Percentiles rank a stretch among this genome's conserved stretches.
Evolutionary conservation across 2,329 filamentous ascomycete species (phyloP).

Genomic region (Cladosporium cucumerinum): DNA sequence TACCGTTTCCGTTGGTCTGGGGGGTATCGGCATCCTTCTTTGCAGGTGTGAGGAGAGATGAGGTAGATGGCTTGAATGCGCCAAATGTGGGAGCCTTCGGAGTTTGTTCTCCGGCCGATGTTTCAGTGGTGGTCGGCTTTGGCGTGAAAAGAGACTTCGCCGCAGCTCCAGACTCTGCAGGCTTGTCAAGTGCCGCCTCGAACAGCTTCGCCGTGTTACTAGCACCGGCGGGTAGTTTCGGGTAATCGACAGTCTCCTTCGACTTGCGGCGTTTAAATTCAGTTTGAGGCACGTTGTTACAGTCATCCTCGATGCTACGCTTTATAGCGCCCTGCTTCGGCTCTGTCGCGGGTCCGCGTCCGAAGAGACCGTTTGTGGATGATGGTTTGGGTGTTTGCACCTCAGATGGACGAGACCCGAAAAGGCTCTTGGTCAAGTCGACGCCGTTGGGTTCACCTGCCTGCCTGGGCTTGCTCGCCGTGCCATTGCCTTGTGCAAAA

Average conservation of each 20-base stretch:
- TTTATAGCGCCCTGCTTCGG: conserved; percentile 24
- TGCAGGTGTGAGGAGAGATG: conserved; percentile 14
- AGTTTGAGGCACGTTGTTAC: conserved; percentile 20
- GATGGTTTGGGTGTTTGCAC: conserved; percentile 23
- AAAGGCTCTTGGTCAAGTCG: conserved; percentile 18
- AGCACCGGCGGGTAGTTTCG: conserved; percentile 30
- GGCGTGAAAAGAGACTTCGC: conserved; percentile 21
- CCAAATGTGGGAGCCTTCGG: conserved; percentile 16
- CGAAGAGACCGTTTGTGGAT: conserved; percentile 19
- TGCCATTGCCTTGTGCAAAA: neutral
- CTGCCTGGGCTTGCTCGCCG: conserved; percentile 1
- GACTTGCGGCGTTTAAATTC: conserved; percentile 33
- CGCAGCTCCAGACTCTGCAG: conserved; percentile 15
- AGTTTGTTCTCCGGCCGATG: conserved; percentile 5
- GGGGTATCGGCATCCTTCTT: conserved; percentile 6
- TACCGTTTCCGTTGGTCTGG: neutral
- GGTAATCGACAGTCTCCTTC: conserved; percentile 28
- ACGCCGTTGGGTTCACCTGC: conserved; percentile 5
- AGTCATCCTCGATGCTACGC: conserved; percentile 24
- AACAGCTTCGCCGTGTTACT: conserved; percentile 34
- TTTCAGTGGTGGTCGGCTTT: conserved; percentile 10
- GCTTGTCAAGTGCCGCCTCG: conserved; percentile 30
- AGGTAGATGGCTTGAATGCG: conserved; percentile 14
- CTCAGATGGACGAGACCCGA: conserved; percentile 4
- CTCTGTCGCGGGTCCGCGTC: conserved; percentile 27